Base-by-base conservation (phyloP, 306 rosid species). In the Cucurbita maxima region DNA sequence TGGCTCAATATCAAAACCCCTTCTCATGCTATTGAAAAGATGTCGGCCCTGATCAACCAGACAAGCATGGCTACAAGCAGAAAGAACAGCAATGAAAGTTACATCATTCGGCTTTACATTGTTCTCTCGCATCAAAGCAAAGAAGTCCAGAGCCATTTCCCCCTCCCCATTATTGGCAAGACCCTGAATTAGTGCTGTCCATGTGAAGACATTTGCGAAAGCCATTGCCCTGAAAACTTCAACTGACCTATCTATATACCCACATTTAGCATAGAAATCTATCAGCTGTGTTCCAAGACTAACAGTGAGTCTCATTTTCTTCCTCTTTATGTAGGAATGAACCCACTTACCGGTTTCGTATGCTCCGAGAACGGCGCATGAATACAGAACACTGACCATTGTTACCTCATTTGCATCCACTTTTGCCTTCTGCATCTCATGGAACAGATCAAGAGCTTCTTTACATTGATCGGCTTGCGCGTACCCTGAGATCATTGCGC, bases 171-270 rank as follows among this genome's bases (percentile, higher is more conserved):
- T 84, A 75, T 82, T 79, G 55, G 89, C 90, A 19, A 86, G 86
- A n/a, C 94, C 90, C 16, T 83, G 88, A 82, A 88, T 83, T 10
- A 88, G 68, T 3, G 87, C 86, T 4, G 90, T 84, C 94, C 94
- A 86, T 4, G 91, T 80, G 73, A 81, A 71, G 7, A 82, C 85
- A 59, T 83, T 84, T 79, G 59, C 83, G 0, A 12, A 8, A 22
- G 84, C 69, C 90, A 88, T 81, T 40, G 75, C 73, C 16, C 51
- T 68, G 58, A 86, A 88, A 13, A 84, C 85, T 78, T 86, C 84
- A 44, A 83, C 47, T 5, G 91, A 86, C 70, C 78, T 79, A 30
- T 84, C 83, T 57, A 83, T 40, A 11, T 75, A 83, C 51, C 91
- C 95, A 54, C 95, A 88, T 71, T 86, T 88, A 5, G 84, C 81